These are phyloP conservation scores for Umbilicaria muhlenbergii DNA, from an alignment of 495 filamentous ascomycete genomes.

Conservation along the genomic window DNA sequence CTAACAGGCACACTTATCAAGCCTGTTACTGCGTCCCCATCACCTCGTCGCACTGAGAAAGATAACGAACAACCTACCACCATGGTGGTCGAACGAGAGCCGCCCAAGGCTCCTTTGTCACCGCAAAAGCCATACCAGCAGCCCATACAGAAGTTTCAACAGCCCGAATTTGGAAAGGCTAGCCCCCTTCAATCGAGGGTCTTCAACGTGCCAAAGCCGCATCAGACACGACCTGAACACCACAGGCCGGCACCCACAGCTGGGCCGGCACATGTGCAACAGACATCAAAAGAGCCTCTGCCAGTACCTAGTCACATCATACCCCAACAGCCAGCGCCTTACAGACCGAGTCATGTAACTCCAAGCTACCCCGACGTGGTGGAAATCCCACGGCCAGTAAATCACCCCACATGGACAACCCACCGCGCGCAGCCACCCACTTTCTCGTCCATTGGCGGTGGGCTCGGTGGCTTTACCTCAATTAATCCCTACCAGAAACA, in stretches of 20 bases:
- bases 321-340: slow-evolving; percentile 19
- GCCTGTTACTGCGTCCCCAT: too few species aligned
- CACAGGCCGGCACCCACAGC: slow-evolving; percentile 20
- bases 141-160: slow-evolving; percentile 5
- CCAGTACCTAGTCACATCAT: slow-evolving; percentile 26
- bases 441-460: slow-evolving; percentile 20
- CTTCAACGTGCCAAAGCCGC: slow-evolving; percentile 36
- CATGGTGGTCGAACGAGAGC: slow-evolving; percentile 15
- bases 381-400: slow-evolving; percentile 30
- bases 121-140: slow-evolving; percentile 4
- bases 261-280: slow-evolving; percentile 10
- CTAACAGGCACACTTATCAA: background rate
- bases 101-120: slow-evolving; percentile 7
- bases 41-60: too few species aligned
- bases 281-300: background rate
- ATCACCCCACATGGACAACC: slow-evolving; percentile 22
- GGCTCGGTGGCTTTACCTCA: slow-evolving; percentile 10
- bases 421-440: slow-evolving; percentile 24
- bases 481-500: slow-evolving; percentile 23
- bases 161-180: slow-evolving; percentile 44
- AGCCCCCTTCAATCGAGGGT: slow-evolving; percentile 32
- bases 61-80: background rate
- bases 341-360: slow-evolving; percentile 2
- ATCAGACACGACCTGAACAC: slow-evolving; percentile 32
- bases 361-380: slow-evolving; percentile 20